phyloP scores from a whole-genome alignment of 129 eudicot species.

The Flaveria sonorensis region DNA sequence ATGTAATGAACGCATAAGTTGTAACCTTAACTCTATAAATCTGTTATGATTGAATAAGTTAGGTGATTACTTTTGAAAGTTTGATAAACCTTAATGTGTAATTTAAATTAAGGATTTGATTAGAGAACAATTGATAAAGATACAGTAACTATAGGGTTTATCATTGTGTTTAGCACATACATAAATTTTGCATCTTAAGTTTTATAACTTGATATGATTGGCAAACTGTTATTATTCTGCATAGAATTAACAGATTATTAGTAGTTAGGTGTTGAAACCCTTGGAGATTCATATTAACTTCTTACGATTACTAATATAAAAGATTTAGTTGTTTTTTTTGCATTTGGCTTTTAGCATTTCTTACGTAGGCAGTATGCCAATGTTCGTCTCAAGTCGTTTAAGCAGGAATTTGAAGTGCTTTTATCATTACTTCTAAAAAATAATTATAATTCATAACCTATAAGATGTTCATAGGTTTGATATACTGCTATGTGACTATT shows the following conservation, averaged over 20 bases:
- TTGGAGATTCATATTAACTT: too few species aligned
- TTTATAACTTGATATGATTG: neutral
- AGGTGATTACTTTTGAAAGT: too few species aligned
- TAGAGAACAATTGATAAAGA: neutral
- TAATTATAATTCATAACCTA: too few species aligned
- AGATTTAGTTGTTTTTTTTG: neutral
- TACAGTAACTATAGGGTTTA: neutral
- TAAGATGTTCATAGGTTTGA: neutral
- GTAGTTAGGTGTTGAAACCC: neutral
- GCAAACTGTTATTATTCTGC: neutral
- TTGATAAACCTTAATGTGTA: neutral
- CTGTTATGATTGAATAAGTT: too few species aligned
- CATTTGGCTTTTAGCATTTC: neutral
- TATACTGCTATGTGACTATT: too few species aligned
- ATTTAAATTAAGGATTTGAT: neutral
- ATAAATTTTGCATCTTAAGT: neutral
- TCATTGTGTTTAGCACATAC: neutral
- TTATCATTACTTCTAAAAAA: neutral
- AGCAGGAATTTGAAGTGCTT: neutral
- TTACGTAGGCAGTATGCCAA: neutral
- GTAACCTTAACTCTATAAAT: too few species aligned
- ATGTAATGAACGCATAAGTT: too few species aligned
- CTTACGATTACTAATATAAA: neutral
- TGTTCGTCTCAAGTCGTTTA: neutral
- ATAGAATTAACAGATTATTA: too few species aligned